Evolutionary conservation across 306 rosid genomes (phyloP).

Genomic region (Crotalaria pallida): DNA sequence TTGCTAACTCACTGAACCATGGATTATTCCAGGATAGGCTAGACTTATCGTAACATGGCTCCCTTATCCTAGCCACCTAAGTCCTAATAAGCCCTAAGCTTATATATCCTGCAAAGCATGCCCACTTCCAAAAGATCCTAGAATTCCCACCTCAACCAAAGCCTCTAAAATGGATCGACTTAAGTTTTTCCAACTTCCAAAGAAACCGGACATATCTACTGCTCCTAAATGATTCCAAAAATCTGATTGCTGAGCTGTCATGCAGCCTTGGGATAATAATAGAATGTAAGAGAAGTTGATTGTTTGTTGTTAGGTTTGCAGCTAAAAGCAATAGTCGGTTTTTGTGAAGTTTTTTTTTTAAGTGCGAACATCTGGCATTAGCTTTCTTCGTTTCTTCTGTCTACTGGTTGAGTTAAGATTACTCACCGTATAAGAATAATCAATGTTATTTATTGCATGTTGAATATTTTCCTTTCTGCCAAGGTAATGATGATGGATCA

Average conservation of each 20-base stretch:
- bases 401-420: not conserved
- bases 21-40: too few species aligned
- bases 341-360: not conserved
- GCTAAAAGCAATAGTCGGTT: not conserved
- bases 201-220: not conserved
- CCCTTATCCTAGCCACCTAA: too few species aligned
- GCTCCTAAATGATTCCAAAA: not conserved
- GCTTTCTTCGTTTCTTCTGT: not conserved
- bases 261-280: not conserved
- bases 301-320: not conserved
- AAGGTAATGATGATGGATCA: constrained; percentile 37
- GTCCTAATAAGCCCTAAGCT: not conserved
- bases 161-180: not conserved
- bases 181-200: not conserved
- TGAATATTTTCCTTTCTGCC: constrained; percentile 18
- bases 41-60: too few species aligned
- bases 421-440: not conserved
- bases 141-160: not conserved
- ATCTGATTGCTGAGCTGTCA: not conserved
- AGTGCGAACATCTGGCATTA: not conserved
- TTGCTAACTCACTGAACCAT: too few species aligned
- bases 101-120: not conserved
- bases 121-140: not conserved
- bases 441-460: not conserved
- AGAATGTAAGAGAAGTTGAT: not conserved